Base-by-base conservation (phyloP, 2,329 filamentous ascomycete species). In the Colletotrichum costaricense region DNA sequence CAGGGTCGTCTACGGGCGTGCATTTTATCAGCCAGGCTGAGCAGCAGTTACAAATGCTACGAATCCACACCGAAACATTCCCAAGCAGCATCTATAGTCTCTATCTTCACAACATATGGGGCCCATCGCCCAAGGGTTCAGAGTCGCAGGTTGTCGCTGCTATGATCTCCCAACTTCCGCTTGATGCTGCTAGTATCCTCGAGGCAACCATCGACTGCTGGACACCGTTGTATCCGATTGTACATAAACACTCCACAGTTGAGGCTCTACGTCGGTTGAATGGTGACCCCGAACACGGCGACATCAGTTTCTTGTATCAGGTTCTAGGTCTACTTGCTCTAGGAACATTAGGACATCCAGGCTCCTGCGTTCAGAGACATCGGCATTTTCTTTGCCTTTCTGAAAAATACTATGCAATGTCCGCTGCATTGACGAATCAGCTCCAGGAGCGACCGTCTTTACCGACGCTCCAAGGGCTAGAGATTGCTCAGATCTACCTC, bases 11-110 rank as follows among this genome's bases (percentile, higher is more conserved):
- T 2, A 79, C 77, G 1, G 78, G 77, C 3, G 78, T 79, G 6
- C 78, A 79, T 49, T 79, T 79, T 56, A 78, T 78, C 24, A 76
- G 74, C 42, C 78, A 79, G 55, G 76, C 76, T 1, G 77, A 79
- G 55, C 77, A 79, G 35, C 77, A 77, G 26, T 42, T 79, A 11
- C 76, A 79, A 19, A 74, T 78, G 62, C 74, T 75, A 12, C 63
- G 72, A 4, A 76, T 78, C 62, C 74, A 78, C 33, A 76, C 66
- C 1, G 77, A 78, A 1, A 68, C 77, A 0, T 76, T 79, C 14
- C 77, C 78, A 2, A 78, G 76, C 35, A 75, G 76, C 19, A 74
- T 76, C 0, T 79, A 79, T 26, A 73, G 76, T 11, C 14, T 79
- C 2, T 75, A 79, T 38, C 42, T 78, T 0, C 75, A 78, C 33